phyloP scores from a whole-genome alignment of 495 filamentous ascomycete genomes.

The Melanomma pulvis-pyrius region DNA sequence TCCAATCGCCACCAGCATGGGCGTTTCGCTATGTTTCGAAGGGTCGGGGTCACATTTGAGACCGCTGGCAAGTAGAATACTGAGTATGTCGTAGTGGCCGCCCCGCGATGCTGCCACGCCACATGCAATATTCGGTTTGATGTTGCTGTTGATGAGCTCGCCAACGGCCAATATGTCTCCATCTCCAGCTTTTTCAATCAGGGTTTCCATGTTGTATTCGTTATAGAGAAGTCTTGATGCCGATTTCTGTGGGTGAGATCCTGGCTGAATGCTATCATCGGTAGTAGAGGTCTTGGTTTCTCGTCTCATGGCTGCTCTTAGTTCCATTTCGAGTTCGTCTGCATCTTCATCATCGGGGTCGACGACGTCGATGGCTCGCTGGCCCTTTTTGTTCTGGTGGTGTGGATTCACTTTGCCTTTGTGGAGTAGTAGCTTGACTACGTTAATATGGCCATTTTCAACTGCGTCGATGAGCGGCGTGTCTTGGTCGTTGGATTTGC shows the following conservation, averaged over 20 bases:
- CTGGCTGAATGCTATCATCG: constrained; percentile 56
- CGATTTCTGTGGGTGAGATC: constrained; percentile 48
- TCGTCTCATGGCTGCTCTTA: constrained; percentile 50
- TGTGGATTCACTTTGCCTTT: constrained; percentile 83
- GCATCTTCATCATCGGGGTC: constrained; percentile 67
- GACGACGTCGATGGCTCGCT: constrained; percentile 83
- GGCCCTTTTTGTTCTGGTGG: constrained; percentile 80
- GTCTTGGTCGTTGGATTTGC: constrained; percentile 80
- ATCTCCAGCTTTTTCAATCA: constrained; percentile 77
- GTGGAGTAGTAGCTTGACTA: constrained; percentile 80
- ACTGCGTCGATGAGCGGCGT: constrained; percentile 94
- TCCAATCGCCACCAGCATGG: constrained; percentile 92
- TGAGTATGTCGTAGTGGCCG: constrained; percentile 83
- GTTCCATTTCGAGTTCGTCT: constrained; percentile 58
- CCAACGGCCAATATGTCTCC: constrained; percentile 81
- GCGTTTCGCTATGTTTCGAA: constrained; percentile 69
- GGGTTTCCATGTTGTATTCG: constrained; percentile 58
- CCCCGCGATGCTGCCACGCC: constrained; percentile 90
- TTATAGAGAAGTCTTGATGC: constrained; percentile 56
- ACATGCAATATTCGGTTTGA: constrained; percentile 79
- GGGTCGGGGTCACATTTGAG: constrained; percentile 75
- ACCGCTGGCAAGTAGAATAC: constrained; percentile 81
- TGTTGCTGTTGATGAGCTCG: constrained; percentile 74
- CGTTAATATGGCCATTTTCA: constrained; percentile 89
- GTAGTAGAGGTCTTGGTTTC: constrained; percentile 46